These are phyloP conservation scores for Taphrina flavorubra DNA, from an alignment of 1,139 yeast species.

Conservation along the genomic window DNA sequence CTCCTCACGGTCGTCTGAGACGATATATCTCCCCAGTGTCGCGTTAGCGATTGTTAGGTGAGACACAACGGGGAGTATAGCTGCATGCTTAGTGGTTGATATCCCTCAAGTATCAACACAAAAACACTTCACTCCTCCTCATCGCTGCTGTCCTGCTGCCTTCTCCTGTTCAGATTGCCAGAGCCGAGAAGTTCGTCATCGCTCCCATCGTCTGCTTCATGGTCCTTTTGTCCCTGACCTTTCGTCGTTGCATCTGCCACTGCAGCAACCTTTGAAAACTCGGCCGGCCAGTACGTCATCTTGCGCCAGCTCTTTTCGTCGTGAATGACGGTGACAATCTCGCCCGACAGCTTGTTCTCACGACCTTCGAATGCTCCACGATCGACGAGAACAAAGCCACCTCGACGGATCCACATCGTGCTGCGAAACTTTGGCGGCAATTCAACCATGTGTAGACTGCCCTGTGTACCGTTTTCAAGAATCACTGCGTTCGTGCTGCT, in stretches of 20 bases:
- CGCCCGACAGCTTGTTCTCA: constrained; percentile 51
- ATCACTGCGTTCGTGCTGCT: too few species aligned
- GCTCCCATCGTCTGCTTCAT: constrained; percentile 14
- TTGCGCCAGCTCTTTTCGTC: constrained; percentile 53
- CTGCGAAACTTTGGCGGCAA: constrained; percentile 54
- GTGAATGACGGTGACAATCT: constrained; percentile 52
- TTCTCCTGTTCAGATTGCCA: constrained; percentile 29
- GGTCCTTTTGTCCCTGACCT: neutral
- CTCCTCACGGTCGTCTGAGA: too few species aligned
- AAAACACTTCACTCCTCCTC: constrained; percentile 16
- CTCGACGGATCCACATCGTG: constrained; percentile 53
- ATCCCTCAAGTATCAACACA: neutral
- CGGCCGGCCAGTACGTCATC: constrained; percentile 50
- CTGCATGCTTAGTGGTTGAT: neutral
- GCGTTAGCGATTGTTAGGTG: too few species aligned
- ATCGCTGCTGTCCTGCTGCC: constrained; percentile 29
- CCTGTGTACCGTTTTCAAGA: neutral
- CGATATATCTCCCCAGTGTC: too few species aligned
- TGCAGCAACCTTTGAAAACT: constrained; percentile 4
- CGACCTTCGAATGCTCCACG: constrained; percentile 46
- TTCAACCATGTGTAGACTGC: constrained; percentile 46
- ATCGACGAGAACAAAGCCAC: constrained; percentile 52
- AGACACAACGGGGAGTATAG: neutral
- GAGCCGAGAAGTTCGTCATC: constrained; percentile 15
- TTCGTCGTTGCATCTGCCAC: neutral